Conservation (phyloP, 768 basidiomycete species). For the Russula dissimulans region DNA sequence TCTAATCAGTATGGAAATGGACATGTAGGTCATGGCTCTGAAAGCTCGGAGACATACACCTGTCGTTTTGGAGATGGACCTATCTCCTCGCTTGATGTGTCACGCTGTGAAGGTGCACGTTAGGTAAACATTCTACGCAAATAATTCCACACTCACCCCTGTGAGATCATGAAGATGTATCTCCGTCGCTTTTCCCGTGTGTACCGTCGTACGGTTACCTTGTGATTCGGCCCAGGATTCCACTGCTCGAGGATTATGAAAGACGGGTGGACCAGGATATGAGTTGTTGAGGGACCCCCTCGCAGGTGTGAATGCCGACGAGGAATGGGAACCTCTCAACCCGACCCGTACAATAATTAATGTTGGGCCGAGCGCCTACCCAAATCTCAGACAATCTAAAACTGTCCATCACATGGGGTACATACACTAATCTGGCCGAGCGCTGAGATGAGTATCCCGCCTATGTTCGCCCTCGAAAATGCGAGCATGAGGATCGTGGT, state of each 20-base stretch:
- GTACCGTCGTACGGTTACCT: background rate
- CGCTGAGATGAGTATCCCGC: background rate
- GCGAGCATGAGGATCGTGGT: slow-evolving; percentile 2
- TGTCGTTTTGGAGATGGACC: background rate
- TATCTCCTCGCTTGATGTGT: background rate
- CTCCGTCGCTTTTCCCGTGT: slow-evolving; percentile 2
- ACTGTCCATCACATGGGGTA: background rate
- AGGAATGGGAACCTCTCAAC: background rate
- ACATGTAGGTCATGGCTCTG: background rate
- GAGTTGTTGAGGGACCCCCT: background rate
- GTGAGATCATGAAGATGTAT: background rate
- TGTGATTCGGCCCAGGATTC: background rate
- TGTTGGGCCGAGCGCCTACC: slow-evolving; percentile 7
- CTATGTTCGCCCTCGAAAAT: slow-evolving; percentile 1
- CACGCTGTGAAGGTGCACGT: background rate
- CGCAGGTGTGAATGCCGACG: background rate
- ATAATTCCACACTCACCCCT: background rate
- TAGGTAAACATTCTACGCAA: background rate
- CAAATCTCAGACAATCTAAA: background rate
- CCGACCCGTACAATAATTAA: slow-evolving; percentile 5
- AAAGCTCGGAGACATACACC: background rate
- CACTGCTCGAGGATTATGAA: background rate
- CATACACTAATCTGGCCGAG: slow-evolving; percentile 15
- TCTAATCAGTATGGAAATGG: too few species aligned
- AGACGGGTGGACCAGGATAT: background rate